Evolutionary conservation across 371 early-diverging fungal species (phyloP).

Genomic region (Neoconidiobolus thromboides): DNA sequence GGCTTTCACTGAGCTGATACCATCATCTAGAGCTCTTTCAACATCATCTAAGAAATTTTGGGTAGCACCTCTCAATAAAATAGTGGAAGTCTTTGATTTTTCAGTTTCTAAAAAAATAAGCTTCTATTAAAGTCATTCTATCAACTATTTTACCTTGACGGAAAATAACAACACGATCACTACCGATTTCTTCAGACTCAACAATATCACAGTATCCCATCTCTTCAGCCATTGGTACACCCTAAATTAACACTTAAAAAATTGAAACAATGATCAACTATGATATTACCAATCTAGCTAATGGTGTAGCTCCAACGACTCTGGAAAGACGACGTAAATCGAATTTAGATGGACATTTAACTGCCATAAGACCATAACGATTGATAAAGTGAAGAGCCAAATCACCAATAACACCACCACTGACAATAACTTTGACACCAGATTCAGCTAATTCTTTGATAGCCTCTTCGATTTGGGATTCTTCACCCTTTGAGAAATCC

Average conservation of each 20-base stretch:
- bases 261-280: not conserved
- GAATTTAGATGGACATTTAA: conserved; percentile 87
- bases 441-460: conserved; percentile 79
- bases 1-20: conserved; percentile 92
- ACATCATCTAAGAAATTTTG: conserved; percentile 92
- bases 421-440: conserved; percentile 84
- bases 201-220: conserved; percentile 93
- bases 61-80: conserved; percentile 96
- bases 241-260: conserved; percentile 12
- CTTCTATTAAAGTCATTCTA: conserved; percentile 4
- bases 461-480: conserved; percentile 48
- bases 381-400: conserved; percentile 88
- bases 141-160: conserved; percentile 29
- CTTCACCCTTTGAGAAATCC: conserved; percentile 88
- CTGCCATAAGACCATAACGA: conserved; percentile 69
- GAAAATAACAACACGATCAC: conserved; percentile 91
- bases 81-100: conserved; percentile 72
- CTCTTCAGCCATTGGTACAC: conserved; percentile 90
- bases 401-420: conserved; percentile 80
- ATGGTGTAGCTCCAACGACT: conserved; percentile 79
- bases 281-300: conserved; percentile 43
- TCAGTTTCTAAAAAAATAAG: conserved; percentile 25
- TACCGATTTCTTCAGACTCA: conserved; percentile 89
- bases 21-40: conserved; percentile 96
- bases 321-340: conserved; percentile 89